These are phyloP conservation scores for Exidia glandulosa DNA, from an alignment of 768 basidiomycete genomes.

Conservation along the genomic window DNA sequence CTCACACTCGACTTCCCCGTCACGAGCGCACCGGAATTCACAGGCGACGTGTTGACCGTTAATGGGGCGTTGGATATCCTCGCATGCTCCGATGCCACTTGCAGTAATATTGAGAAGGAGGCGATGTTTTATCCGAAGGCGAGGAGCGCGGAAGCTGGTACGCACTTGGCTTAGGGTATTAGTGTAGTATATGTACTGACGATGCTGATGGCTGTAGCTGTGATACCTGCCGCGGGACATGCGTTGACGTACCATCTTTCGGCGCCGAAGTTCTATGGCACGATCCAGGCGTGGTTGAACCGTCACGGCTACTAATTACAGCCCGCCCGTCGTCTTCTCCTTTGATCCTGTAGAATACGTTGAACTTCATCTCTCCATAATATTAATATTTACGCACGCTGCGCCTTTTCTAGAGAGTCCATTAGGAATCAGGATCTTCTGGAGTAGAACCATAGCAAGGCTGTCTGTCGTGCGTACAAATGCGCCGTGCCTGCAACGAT, in stretches of 20 bases:
- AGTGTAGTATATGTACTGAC: neutral
- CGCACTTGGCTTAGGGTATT: neutral
- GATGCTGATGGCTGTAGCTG: neutral
- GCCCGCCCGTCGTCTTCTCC: too few relatives aligned
- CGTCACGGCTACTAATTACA: neutral
- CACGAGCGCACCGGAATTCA: neutral
- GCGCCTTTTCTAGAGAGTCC: too few relatives aligned
- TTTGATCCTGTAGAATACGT: too few relatives aligned
- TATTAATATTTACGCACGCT: too few relatives aligned
- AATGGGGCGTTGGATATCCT: neutral
- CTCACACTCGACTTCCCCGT: neutral
- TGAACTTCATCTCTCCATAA: too few relatives aligned
- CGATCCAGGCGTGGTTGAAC: neutral
- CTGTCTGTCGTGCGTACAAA: too few relatives aligned
- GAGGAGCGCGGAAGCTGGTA: neutral
- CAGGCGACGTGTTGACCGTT: neutral
- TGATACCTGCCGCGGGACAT: neutral
- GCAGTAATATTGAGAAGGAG: neutral
- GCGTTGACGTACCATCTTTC: neutral
- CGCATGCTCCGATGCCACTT: neutral
- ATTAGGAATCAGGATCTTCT: too few relatives aligned
- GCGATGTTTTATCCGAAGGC: neutral
- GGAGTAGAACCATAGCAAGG: too few relatives aligned
- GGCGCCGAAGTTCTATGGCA: neutral
- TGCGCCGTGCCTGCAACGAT: too few relatives aligned